Conservation (phyloP, 1,284 basidiomycete genomes). For the Golubevia sp. region DNA sequence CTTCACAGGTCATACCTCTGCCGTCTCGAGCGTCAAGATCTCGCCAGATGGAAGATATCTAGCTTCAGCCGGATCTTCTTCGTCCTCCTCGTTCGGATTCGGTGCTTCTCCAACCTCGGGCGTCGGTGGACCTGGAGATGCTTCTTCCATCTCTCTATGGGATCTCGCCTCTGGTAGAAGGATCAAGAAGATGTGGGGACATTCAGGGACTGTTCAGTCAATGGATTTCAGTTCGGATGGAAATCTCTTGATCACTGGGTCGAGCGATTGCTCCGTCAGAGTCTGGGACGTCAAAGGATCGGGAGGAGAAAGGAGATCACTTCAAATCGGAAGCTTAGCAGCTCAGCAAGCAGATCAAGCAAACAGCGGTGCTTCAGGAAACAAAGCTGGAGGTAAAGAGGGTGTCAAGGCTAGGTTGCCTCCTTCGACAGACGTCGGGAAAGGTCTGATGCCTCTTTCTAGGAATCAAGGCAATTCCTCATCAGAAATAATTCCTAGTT, state of each 20-base stretch:
- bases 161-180: conserved; percentile 88
- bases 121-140: conserved; percentile 66
- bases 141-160: conserved; percentile 92
- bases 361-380: too few relatives aligned
- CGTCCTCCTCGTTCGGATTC: not conserved
- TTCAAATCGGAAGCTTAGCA: not conserved
- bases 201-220: conserved; percentile 84
- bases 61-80: conserved; percentile 71
- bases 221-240: conserved; percentile 91
- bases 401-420: too few relatives aligned
- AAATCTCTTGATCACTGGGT: conserved; percentile 82
- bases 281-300: conserved; percentile 92
- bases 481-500: conserved; percentile 64
- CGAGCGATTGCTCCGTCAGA: conserved; percentile 89
- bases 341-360: not conserved
- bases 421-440: not conserved
- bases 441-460: conserved; percentile 14
- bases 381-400: too few relatives aligned
- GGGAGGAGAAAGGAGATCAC: conserved; percentile 62
- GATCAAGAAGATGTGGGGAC: conserved; percentile 96
- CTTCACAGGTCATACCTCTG: conserved; percentile 91
- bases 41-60: conserved; percentile 92
- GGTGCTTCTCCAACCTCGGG: not conserved
- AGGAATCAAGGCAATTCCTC: not conserved
- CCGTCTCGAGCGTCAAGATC: conserved; percentile 84